Conservation (phyloP, 768 basidiomycete species). For the Auricularia heimuer region DNA sequence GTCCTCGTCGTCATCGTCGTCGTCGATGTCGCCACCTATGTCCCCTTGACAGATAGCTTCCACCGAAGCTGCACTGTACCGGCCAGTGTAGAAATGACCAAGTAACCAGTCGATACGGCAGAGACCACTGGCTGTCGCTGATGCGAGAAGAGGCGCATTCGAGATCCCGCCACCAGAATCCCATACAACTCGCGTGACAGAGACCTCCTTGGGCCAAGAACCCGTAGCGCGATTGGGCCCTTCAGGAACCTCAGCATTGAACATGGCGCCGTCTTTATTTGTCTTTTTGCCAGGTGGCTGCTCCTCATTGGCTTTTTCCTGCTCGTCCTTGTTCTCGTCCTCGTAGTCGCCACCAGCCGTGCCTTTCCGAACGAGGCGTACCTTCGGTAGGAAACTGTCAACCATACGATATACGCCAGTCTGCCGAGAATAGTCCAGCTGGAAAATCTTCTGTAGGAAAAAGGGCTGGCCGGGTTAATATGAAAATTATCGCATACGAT, state of each 20-base stretch:
- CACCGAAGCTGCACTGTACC: conserved; percentile 10
- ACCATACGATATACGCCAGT: conserved; percentile 75
- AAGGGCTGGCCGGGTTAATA: conserved; percentile 41
- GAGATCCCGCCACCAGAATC: conserved; percentile 63
- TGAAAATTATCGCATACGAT: too few species aligned
- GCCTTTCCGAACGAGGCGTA: conserved; percentile 7
- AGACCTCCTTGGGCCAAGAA: conserved; percentile 73
- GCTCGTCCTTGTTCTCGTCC: neutral
- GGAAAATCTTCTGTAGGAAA: conserved; percentile 70
- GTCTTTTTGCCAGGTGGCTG: too few species aligned
- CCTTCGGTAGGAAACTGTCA: conserved; percentile 77
- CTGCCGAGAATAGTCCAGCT: conserved; percentile 77
- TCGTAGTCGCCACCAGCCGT: neutral
- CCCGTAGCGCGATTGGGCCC: conserved; percentile 37
- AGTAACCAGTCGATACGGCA: conserved; percentile 74
- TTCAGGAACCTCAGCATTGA: neutral
- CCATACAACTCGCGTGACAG: conserved; percentile 74
- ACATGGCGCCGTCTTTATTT: too few species aligned
- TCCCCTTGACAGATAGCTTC: too few species aligned
- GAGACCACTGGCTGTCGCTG: conserved; percentile 74
- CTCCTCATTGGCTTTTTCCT: too few species aligned
- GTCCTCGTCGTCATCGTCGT: too few species aligned
- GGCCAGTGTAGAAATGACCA: conserved; percentile 64
- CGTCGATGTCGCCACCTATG: too few species aligned
- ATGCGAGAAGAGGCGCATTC: conserved; percentile 53